phyloP scores from a whole-genome alignment of 768 basidiomycete genomes.

The Serendipita sp. region DNA sequence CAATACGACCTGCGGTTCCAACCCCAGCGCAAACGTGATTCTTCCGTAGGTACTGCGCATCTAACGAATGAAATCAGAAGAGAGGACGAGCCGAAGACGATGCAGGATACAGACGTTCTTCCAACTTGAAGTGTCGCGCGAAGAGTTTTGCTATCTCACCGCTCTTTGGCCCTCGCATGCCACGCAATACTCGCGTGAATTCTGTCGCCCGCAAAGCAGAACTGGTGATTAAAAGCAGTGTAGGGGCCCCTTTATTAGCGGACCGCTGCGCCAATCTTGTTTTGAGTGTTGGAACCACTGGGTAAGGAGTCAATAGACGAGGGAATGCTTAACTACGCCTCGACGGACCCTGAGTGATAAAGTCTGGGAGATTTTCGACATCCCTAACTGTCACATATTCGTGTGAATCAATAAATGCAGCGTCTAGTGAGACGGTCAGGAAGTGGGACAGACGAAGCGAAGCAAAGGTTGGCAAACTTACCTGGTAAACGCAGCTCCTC shows the following conservation, averaged over 20 bases:
- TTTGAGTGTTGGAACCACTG: conserved; percentile 53
- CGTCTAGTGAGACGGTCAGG: conserved; percentile 41
- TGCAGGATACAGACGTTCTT: conserved; percentile 39
- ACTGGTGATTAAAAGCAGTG: conserved; percentile 66
- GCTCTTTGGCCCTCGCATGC: conserved; percentile 61
- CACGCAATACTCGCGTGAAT: conserved; percentile 57
- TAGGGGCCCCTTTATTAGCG: conserved; percentile 70
- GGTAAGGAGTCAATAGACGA: not conserved
- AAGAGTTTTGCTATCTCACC: conserved; percentile 92
- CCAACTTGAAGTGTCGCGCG: conserved; percentile 83
- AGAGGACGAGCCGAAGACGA: not conserved
- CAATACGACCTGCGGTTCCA: conserved; percentile 83
- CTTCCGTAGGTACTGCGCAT: conserved; percentile 55
- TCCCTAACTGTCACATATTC: conserved; percentile 56
- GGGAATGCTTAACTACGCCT: not conserved
- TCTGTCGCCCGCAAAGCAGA: conserved; percentile 92
- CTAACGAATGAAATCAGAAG: not conserved
- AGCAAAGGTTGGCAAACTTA: conserved; percentile 23
- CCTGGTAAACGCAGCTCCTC: conserved; percentile 66
- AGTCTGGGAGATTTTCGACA: conserved; percentile 54
- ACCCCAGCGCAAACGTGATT: conserved; percentile 83
- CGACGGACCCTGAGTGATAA: conserved; percentile 53
- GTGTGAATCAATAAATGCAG: conserved; percentile 58
- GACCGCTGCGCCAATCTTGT: conserved; percentile 59
- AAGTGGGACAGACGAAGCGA: not conserved